Evolutionary conservation across 2,329 filamentous ascomycete genomes (phyloP), one percentile per base, ranked within the genome.

Genomic region (Clarireedia paspali): DNA sequence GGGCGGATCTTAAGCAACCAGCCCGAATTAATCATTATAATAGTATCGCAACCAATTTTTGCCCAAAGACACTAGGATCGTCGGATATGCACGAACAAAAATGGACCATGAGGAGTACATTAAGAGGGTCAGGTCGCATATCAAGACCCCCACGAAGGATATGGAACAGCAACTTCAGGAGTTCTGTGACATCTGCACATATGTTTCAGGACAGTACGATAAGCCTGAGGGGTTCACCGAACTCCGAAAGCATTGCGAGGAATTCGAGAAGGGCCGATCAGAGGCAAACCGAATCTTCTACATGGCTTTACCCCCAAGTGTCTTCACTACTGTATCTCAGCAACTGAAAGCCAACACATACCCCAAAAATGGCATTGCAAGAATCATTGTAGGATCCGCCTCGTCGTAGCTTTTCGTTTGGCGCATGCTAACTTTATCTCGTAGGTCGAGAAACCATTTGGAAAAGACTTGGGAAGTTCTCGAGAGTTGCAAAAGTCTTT

Each of bases 21-120:
- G 23, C n/a, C 20, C 51, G 23, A 27, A 56, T 58, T 63, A 40
- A 67, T 49, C 42, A 52, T 45, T 39, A 14, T 51, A 52, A 62
- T 70, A 96, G 91, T 96, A 92, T 78, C 90, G 94, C 71, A 99
- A 99, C 79, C 92, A 96, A 75, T 99, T 97, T 79, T 88, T 99
- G 51, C 94, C 85, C 67, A 95, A 95, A 76, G 91, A 95, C 74
- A 91, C 96, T 75, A 89, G 85, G 74, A 96, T 99, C 71, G 85
- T 99, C 68, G 94, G 94, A 78, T 99, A 99, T 89, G 94, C 94
- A 68, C 87, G 94, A 72, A 99, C 94, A 67, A 96, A 96, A 81
- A 99, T 99, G 94, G 91, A 97, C 77, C 91, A 92, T 69, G 85
- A 90, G 62, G 94, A 99, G 74, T 97, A 89, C 78, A 81, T 97